Evolutionary conservation across 1,284 basidiomycete genomes (phyloP).

Genomic region (Fomitopsis pinicola): DNA sequence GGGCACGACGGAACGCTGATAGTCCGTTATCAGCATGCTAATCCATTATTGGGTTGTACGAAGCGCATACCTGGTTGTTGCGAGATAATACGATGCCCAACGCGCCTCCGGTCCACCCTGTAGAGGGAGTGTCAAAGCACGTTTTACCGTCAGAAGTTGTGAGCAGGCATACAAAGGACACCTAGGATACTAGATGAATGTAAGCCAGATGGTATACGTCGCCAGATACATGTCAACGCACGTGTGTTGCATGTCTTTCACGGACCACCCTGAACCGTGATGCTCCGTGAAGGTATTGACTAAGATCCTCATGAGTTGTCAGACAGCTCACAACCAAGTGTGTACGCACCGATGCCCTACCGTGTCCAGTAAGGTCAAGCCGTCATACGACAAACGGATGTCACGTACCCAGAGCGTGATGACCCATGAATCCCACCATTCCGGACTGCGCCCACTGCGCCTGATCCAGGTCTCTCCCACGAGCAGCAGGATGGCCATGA

Average conservation of each 20-base stretch:
- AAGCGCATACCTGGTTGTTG: conserved; percentile 58
- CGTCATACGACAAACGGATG: not conserved
- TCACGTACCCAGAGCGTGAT: conserved; percentile 81
- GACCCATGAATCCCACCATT: conserved; percentile 89
- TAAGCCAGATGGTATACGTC: not conserved
- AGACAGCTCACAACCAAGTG: not conserved
- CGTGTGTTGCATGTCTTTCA: conserved; percentile 96
- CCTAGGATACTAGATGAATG: conserved; percentile 33
- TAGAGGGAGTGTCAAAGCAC: not conserved
- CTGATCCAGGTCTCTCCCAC: conserved; percentile 83
- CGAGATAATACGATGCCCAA: conserved; percentile 85
- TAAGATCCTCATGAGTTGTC: conserved; percentile 19
- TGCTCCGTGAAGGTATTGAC: conserved; percentile 96
- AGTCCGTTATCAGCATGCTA: not conserved
- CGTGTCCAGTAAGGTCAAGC: not conserved
- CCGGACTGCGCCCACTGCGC: conserved; percentile 70
- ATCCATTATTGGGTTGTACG: not conserved
- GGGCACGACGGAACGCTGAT: conserved; percentile 78
- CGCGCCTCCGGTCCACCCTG: conserved; percentile 89
- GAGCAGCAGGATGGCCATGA: conserved; percentile 82
- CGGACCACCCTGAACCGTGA: conserved; percentile 76
- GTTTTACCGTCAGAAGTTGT: not conserved
- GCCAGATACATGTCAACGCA: conserved; percentile 30
- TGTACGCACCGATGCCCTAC: conserved; percentile 55
- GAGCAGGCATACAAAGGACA: conserved; percentile 33